Conservation (phyloP, 129 eudicot species). For the Gnaphalium uliginosum region DNA sequence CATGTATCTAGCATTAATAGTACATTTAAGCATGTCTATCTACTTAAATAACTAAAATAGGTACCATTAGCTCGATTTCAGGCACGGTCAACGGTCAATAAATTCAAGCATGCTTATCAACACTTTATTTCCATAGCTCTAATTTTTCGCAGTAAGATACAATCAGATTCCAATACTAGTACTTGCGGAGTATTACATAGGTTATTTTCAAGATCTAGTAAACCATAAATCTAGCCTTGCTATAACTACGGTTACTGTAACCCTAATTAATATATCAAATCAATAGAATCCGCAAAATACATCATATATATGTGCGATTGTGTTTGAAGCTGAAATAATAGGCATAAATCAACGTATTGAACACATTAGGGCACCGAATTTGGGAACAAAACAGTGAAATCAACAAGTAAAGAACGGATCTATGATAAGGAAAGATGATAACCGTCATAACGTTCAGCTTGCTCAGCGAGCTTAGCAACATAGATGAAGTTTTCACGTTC, state of each 20-base stretch:
- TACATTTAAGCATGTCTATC: background rate
- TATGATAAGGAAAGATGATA: constrained; percentile 7
- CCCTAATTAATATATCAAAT: constrained; percentile 18
- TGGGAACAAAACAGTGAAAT: background rate
- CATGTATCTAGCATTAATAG: background rate
- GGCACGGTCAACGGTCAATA: constrained; percentile 17
- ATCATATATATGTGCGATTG: background rate
- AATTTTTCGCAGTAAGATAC: background rate
- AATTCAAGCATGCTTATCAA: background rate
- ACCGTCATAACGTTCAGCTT: constrained; percentile 62
- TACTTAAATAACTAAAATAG: background rate
- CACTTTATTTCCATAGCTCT: background rate
- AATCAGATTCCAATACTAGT: background rate
- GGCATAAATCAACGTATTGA: background rate
- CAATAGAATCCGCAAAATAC: constrained; percentile 1
- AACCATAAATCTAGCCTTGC: constrained; percentile 28
- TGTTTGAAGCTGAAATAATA: background rate
- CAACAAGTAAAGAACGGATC: constrained; percentile 24
- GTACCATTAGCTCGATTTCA: background rate
- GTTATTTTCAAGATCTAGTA: constrained; percentile 22
- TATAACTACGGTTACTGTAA: background rate
- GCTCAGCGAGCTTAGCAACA: constrained; percentile 54
- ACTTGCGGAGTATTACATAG: background rate
- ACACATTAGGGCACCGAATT: constrained; percentile 6
- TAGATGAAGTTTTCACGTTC: constrained; percentile 55